phyloP scores from a whole-genome alignment of 2,329 filamentous ascomycete species.

The Scortechinia acanthostroma region DNA sequence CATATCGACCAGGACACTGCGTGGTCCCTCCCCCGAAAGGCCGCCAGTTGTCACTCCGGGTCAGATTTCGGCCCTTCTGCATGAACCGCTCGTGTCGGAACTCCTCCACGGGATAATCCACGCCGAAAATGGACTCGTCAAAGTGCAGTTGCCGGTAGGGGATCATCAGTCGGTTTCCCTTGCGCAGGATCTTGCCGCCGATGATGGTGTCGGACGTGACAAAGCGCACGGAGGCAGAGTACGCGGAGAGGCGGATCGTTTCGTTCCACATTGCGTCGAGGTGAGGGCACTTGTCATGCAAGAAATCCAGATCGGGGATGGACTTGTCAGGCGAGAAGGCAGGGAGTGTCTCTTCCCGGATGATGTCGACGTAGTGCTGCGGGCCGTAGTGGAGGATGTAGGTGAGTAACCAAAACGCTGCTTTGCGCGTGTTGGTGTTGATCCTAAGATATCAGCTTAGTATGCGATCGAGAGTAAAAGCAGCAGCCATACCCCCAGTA shows the following conservation, averaged over 20 bases:
- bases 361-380: conserved; percentile 6
- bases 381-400: conserved; percentile 11
- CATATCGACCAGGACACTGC: conserved; percentile 3
- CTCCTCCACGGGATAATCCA: neutral
- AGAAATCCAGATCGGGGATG: conserved; percentile 17
- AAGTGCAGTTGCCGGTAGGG: conserved; percentile 6
- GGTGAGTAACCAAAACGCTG: conserved; percentile 14
- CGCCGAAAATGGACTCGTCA: conserved; percentile 1
- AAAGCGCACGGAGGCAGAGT: conserved; percentile 12
- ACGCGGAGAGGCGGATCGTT: conserved; percentile 11
- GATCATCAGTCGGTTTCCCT: conserved; percentile 14
- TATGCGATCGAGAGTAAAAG: conserved; percentile 7
- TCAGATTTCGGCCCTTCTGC: neutral
- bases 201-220: conserved; percentile 11
- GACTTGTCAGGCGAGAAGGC: conserved; percentile 15
- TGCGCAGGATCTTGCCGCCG: conserved; percentile 13
- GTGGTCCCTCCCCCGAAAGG: conserved; percentile 3
- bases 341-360: conserved; percentile 11
- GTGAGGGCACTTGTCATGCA: conserved; percentile 15
- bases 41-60: neutral
- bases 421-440: conserved; percentile 16
- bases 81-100: conserved; percentile 4
- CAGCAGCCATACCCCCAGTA: no score
- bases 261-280: conserved; percentile 16
- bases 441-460: conserved; percentile 8